phyloP scores from a whole-genome alignment of 257 asterid genomes.

The Solanum acaule region DNA sequence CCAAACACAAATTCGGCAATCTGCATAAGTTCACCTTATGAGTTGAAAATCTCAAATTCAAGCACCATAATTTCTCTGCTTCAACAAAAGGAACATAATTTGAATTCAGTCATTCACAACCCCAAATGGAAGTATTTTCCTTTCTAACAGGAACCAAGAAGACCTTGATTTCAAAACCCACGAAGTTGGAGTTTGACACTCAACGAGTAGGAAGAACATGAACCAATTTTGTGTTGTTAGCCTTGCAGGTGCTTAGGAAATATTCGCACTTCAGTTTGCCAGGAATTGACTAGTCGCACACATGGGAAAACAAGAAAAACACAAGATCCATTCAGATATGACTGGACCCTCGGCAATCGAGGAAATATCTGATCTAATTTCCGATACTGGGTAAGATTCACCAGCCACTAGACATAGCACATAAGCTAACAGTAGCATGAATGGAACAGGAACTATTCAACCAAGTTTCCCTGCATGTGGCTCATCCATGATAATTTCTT shows the following conservation, averaged over 20 bases:
- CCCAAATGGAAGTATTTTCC: background rate
- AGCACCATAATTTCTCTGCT: constrained; percentile 5
- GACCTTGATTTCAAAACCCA: background rate
- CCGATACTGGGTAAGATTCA: background rate
- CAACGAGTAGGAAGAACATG: background rate
- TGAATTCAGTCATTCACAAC: background rate
- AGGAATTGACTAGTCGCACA: background rate
- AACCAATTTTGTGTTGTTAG: background rate
- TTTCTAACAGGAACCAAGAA: background rate
- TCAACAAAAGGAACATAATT: background rate
- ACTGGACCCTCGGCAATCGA: background rate
- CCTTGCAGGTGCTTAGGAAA: background rate
- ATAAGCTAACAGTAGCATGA: background rate
- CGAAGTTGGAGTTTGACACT: background rate
- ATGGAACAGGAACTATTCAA: background rate
- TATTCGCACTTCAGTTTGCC: background rate
- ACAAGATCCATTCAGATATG: background rate
- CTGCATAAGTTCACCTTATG: constrained; percentile 38
- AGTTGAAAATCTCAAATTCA: constrained; percentile 4
- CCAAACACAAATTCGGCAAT: constrained; percentile 93
- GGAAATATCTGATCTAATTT: background rate
- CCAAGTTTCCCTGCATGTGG: background rate
- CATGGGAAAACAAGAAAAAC: background rate
- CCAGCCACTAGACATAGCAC: background rate
- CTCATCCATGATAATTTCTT: background rate